These are phyloP conservation scores for Penicillium canariense DNA, from an alignment of 495 filamentous ascomycete genomes.

Conservation along the genomic window DNA sequence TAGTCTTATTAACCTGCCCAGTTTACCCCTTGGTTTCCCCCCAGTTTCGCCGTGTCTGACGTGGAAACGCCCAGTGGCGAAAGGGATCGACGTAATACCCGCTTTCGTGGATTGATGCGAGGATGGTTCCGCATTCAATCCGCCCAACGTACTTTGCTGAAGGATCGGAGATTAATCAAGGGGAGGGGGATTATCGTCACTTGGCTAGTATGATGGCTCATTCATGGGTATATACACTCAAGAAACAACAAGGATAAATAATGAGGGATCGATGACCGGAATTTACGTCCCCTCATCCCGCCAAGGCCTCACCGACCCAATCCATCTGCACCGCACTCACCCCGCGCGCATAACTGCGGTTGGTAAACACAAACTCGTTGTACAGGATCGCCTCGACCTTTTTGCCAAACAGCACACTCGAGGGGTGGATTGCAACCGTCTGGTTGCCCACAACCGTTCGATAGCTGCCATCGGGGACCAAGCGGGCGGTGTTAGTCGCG, in stretches of 20 bases:
- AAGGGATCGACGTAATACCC: constrained; percentile 8
- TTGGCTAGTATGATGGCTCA: too few relatives aligned
- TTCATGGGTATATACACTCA: constrained; percentile 17
- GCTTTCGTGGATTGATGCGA: background rate
- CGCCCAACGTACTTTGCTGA: too few relatives aligned
- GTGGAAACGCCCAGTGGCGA: constrained; percentile 16
- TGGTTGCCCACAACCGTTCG: constrained; percentile 81
- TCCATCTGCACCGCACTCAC: constrained; percentile 84
- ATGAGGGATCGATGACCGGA: too few relatives aligned
- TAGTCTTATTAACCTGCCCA: too few relatives aligned
- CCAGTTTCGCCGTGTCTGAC: constrained; percentile 6
- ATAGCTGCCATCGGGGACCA: constrained; percentile 83
- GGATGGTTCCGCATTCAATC: too few relatives aligned
- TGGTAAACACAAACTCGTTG: constrained; percentile 92
- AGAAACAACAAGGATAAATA: background rate
- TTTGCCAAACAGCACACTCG: constrained; percentile 77
- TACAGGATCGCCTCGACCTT: constrained; percentile 96
- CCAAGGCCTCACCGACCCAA: constrained; percentile 76
- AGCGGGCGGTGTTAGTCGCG: constrained; percentile 73
- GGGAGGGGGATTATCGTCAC: too few relatives aligned
- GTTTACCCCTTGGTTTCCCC: background rate
- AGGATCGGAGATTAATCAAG: too few relatives aligned
- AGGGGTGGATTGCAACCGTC: constrained; percentile 84
- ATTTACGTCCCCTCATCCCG: constrained; percentile 28
- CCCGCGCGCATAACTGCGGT: constrained; percentile 83